Percentiles rank a stretch among this genome's conserved stretches.
Conservation (phyloP, 805 yeast genomes). For the Metschnikowia anglica region DNA sequence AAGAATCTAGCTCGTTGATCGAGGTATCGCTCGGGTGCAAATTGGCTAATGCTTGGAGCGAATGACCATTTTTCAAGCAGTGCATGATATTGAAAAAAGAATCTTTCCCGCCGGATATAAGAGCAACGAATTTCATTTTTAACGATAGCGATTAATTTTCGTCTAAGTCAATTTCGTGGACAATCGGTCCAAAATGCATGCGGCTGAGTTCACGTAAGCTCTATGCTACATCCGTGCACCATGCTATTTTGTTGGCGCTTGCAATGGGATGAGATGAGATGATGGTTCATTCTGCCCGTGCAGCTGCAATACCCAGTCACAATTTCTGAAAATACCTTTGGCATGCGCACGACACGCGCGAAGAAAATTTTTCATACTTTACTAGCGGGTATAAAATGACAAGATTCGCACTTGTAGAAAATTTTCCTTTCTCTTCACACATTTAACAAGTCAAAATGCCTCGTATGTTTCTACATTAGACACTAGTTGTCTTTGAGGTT, state of each 20-base stretch:
- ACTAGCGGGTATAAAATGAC: constrained; percentile 4
- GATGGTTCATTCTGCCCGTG: too few species aligned
- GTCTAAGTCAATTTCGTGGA: too few species aligned
- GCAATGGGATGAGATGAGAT: too few species aligned
- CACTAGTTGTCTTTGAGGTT: constrained; percentile 43
- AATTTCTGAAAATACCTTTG: background rate
- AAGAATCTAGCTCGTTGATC: constrained; percentile 75
- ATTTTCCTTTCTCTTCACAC: constrained; percentile 6
- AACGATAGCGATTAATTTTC: background rate
- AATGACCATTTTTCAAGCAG: constrained; percentile 83
- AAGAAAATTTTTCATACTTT: constrained; percentile 14
- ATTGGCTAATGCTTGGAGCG: constrained; percentile 81
- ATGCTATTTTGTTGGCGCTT: too few species aligned
- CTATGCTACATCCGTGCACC: constrained; percentile 1
- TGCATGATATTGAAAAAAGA: constrained; percentile 88
- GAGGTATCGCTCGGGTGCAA: constrained; percentile 57
- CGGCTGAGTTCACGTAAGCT: background rate
- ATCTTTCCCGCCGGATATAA: constrained; percentile 95
- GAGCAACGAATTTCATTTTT: constrained; percentile 80
- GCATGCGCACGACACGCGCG: constrained; percentile 10
- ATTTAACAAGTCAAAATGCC: constrained; percentile 50
- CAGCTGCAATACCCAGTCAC: constrained; percentile 2
- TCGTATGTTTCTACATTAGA: constrained; percentile 47
- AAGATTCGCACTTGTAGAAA: background rate
- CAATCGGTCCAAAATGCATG: background rate